These are phyloP conservation scores for Calonectria henricotiae DNA, from an alignment of 2,329 filamentous ascomycete genomes.

Conservation along the genomic window DNA sequence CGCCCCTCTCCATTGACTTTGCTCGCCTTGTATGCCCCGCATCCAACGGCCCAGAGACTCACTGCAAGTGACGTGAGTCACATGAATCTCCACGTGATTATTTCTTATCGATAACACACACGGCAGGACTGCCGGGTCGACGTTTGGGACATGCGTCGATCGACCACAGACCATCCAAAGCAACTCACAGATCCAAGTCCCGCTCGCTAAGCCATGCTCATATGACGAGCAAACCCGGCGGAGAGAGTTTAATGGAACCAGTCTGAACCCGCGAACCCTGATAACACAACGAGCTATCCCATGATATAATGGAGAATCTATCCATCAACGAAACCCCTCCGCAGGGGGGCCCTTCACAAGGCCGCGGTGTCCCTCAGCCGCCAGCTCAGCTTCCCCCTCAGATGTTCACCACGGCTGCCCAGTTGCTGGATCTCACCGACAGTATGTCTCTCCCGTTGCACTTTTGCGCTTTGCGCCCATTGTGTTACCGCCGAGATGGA, in stretches of 20 bases:
- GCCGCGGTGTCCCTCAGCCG: slow-evolving; percentile 62
- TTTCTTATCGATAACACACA: slow-evolving; percentile 46
- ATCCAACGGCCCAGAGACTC: slow-evolving; percentile 32
- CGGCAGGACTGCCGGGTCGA: slow-evolving; percentile 44
- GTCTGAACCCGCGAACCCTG: slow-evolving; percentile 33
- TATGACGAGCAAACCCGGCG: slow-evolving; percentile 44
- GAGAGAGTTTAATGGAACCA: slow-evolving; percentile 45
- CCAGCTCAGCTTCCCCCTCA: slow-evolving; percentile 85
- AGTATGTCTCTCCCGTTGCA: slow-evolving; percentile 74
- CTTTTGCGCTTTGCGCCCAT: slow-evolving; percentile 26
- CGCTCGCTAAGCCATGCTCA: slow-evolving; percentile 47
- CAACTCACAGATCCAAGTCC: slow-evolving; percentile 31
- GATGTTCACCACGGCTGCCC: slow-evolving; percentile 98
- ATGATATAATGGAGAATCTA: slow-evolving; percentile 70
- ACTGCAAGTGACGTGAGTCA: slow-evolving; percentile 37
- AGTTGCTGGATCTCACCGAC: slow-evolving; percentile 95
- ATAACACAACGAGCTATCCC: slow-evolving; percentile 29
- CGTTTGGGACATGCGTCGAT: slow-evolving; percentile 47
- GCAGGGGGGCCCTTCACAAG: slow-evolving; percentile 58
- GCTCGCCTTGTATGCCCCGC: slow-evolving; percentile 45
- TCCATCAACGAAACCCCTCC: slow-evolving; percentile 67
- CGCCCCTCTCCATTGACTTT: slow-evolving; percentile 49
- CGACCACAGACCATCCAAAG: slow-evolving; percentile 43
- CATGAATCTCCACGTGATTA: slow-evolving; percentile 43
- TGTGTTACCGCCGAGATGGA: background rate